Evolutionary conservation across 495 filamentous ascomycete species (phyloP), one percentile per base, ranked within the genome.

Genomic region (Penicillium fimorum): DNA sequence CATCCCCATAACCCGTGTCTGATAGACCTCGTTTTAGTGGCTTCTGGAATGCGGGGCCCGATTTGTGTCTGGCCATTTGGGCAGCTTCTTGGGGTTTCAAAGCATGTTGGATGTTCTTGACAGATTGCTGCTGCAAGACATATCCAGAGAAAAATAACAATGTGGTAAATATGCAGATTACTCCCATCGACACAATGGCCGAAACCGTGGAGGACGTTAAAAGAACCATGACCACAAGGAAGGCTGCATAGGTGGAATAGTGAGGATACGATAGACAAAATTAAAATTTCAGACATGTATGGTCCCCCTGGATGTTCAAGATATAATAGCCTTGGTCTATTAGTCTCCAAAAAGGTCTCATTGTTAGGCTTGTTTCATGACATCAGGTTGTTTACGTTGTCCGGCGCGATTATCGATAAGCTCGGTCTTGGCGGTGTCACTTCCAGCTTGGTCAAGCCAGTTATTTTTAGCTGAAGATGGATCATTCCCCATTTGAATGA

Each of bases 141-240:
- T 88, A 90, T 50, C 87, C 87, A 0, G 87, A 86, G 29, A 88
- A 71, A 63, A 90, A 90, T 46, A 90, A 75, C 32, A 85, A 68
- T 43, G 81, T 60, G 5, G 87, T 86, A 69, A 87, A 90, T 38
- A 83, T 66, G 60, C 80, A 79, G 51, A 85, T 64, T 43, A 79
- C 66, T n/a, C 72, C 71, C 44, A 70, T 69, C 20, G 75, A 76
- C 48, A 79, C 47, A 52, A 78, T 72, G 48, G 71, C 63, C 13
- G 76, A 77, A 50, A 78, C 74, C 22, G 74, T 77, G 17, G 75
- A 78, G 35, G 72, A 70, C 24, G 69, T 76, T 43, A 79, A 56
- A 27, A 79, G 76, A 43, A 79, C 76, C 76, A 79, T 79, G 58
- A 43, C 58, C 50, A 12, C 25, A 49, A 42, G 53, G 56, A 5